Conservation (phyloP, 2,329 filamentous ascomycete species). For the Aspergillus sp. region DNA sequence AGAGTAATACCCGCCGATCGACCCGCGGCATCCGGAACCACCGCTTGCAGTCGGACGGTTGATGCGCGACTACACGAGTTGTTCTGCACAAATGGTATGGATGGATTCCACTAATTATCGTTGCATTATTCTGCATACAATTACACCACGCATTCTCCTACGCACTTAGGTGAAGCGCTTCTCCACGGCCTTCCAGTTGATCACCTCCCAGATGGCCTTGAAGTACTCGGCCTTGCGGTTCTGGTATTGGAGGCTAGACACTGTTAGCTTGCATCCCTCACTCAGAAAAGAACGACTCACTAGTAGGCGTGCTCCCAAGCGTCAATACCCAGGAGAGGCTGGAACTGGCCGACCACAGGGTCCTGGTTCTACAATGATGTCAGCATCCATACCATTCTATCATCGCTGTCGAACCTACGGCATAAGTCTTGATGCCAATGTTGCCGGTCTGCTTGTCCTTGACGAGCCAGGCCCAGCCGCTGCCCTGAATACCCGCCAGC, state of each 20-base stretch:
- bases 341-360: slow-evolving; percentile 78
- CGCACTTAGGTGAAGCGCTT: slow-evolving; percentile 63
- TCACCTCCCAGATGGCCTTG: slow-evolving; percentile 85
- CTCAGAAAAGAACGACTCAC: slow-evolving; percentile 39
- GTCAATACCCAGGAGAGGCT: slow-evolving; percentile 83
- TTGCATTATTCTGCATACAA: too few relatives aligned
- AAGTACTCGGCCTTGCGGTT: slow-evolving; percentile 98
- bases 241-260: slow-evolving; percentile 76
- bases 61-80: too few relatives aligned
- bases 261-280: slow-evolving; percentile 6
- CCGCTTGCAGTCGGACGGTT: background rate
- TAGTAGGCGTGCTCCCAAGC: slow-evolving; percentile 98
- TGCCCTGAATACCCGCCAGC: slow-evolving; percentile 64
- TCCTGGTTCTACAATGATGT: slow-evolving; percentile 68
- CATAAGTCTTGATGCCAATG: slow-evolving; percentile 64
- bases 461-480: slow-evolving; percentile 64
- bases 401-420: slow-evolving; percentile 35
- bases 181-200: slow-evolving; percentile 92
- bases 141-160: background rate
- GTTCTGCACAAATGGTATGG: too few relatives aligned
- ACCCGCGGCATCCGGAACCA: background rate
- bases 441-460: slow-evolving; percentile 61
- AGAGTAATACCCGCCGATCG: background rate
- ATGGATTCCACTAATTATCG: too few relatives aligned
- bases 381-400: background rate